Base-by-base conservation (phyloP, 176 grass and related monocot species). In the Melocanna baccifera region DNA sequence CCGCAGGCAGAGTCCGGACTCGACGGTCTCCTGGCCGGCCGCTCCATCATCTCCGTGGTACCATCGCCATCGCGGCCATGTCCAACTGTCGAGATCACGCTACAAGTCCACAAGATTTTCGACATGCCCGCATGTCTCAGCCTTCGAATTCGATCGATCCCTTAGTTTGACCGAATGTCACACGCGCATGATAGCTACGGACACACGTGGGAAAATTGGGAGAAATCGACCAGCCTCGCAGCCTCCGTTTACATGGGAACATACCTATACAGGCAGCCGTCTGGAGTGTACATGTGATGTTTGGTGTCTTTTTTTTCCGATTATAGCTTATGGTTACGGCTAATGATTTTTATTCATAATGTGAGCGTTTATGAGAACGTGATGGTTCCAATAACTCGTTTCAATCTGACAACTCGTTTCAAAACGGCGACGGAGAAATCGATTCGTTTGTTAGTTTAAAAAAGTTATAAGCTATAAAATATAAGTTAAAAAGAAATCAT, bases 301-400 rank as follows among this genome's bases (percentile, higher is more conserved):
- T 36, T 0, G 34, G 34, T 4, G 34, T 0, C 0, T 36, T 36
- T 0, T 36, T 5, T 36, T 36, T n/a, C n/a, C 0, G 0, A 36
- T 36, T 36, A 5, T 36, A 0, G 0, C 4, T 36, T 36, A 36
- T 36, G 34, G 32, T 34, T 34, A 34, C 3, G 1, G 4, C 34
- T 5, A 0, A 36, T 36, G 34, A 2, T 5, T 36, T 36, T 36
- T 36, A 0, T 5, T 0, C 0, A 0, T 36, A 36, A 0, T 4
- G 0, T 36, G 4, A 36, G 4, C 0, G 5, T 4, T 36, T 36
- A 0, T 36, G 0, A 0, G 34, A 36, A 36, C 0, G 4, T n/a
- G n/a, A n/a, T n/a, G n/a, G n/a, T n/a, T n/a, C n/a, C n/a, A n/a
- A 36, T 36, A 36, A 36, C 0, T 36, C 4, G 4, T 5, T 36